Evolutionary conservation across 352 stramenopile genomes (phyloP).

Genomic region (Phytophthora citrophthora): DNA sequence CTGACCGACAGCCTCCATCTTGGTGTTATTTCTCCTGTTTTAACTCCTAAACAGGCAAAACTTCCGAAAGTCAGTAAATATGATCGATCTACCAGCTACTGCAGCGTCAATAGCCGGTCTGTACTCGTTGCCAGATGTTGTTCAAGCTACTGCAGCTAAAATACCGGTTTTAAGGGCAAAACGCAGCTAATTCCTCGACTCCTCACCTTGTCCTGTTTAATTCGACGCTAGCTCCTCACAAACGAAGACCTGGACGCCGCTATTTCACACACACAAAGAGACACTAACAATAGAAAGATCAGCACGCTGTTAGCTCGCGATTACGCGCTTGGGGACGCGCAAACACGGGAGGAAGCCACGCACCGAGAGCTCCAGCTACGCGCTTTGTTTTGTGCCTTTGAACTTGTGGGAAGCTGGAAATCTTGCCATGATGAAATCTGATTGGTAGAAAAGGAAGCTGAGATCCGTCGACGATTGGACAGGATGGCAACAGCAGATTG

Average conservation of each 20-base stretch:
- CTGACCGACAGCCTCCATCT: constrained; percentile 90
- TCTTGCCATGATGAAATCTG: constrained; percentile 8
- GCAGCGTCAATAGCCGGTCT: neutral
- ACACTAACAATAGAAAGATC: constrained; percentile 11
- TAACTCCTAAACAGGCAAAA: constrained; percentile 14
- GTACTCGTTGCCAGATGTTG: neutral
- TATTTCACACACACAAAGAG: constrained; percentile 27
- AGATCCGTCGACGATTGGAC: constrained; percentile 17
- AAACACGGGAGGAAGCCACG: constrained; percentile 7
- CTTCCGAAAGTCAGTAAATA: neutral
- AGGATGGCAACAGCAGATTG: constrained; percentile 22
- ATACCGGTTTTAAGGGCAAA: neutral
- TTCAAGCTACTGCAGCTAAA: neutral
- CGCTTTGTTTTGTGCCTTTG: constrained; percentile 38
- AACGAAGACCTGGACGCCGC: constrained; percentile 15
- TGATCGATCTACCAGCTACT: neutral
- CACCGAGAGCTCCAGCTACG: constrained; percentile 23
- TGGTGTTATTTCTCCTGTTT: neutral
- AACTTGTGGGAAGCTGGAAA: constrained; percentile 26
- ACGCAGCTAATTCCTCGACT: constrained; percentile 4
- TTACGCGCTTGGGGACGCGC: neutral
- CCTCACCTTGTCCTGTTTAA: constrained; percentile 28
- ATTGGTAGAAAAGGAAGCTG: constrained; percentile 20
- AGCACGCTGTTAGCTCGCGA: neutral
- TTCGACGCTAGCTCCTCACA: constrained; percentile 11